These are phyloP conservation scores for Omphalea diandra DNA, from an alignment of 441 rosid species.

Conservation along the genomic window DNA sequence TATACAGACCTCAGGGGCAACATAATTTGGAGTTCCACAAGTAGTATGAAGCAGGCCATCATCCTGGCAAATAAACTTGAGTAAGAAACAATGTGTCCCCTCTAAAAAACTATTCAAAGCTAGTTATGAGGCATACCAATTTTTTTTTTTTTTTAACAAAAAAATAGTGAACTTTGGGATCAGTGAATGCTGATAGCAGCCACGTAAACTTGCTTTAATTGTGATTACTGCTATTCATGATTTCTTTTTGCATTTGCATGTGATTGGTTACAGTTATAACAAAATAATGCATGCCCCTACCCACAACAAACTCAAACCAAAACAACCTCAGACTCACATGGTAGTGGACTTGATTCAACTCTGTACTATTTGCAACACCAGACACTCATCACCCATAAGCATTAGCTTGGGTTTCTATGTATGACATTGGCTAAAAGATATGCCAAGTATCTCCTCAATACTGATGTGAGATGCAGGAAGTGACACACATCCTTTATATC, in stretches of 20 bases:
- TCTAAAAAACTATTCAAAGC: conserved; percentile 5
- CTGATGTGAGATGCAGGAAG: too few relatives aligned
- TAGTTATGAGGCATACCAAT: conserved; percentile 1
- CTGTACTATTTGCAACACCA: neutral
- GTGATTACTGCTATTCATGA: neutral
- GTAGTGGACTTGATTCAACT: too few relatives aligned
- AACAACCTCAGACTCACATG: too few relatives aligned
- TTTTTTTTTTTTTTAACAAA: neutral
- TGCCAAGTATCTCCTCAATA: too few relatives aligned
- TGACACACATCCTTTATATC: too few relatives aligned
- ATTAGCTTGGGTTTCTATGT: neutral
- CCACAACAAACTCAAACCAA: too few relatives aligned
- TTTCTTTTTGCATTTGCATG: neutral
- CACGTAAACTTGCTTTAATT: neutral
- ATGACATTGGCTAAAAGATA: too few relatives aligned
- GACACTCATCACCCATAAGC: neutral
- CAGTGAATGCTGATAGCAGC: neutral
- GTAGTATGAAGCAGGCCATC: conserved; percentile 97
- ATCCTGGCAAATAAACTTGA: conserved; percentile 45
- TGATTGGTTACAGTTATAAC: too few relatives aligned
- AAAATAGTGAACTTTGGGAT: neutral
- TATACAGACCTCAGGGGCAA: conserved; percentile 84
- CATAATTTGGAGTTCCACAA: conserved; percentile 98
- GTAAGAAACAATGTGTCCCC: conserved; percentile 18
- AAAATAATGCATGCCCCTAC: too few relatives aligned